Percentiles rank a stretch among this genome's conserved stretches.
Evolutionary conservation across 164 flowering plant genomes (phyloP).

Genomic region (Protea cynaroides): DNA sequence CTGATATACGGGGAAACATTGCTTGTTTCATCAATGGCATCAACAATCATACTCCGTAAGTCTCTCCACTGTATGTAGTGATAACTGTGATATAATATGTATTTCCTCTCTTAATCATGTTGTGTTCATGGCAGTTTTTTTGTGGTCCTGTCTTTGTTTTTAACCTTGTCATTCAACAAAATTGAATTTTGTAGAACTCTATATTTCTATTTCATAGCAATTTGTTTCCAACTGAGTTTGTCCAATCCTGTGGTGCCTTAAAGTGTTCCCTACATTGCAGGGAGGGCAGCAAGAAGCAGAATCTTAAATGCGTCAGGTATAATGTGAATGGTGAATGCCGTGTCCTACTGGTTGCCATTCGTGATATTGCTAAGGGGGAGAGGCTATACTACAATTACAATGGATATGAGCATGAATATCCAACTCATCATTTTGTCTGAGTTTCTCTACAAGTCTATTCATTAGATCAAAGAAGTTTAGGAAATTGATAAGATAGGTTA

Average conservation of each 20-base stretch:
- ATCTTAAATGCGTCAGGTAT: slow-evolving; percentile 68
- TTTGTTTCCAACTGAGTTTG: slow-evolving; percentile 2
- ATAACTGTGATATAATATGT: not conserved
- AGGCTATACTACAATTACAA: slow-evolving; percentile 75
- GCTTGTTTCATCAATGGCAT: slow-evolving; percentile 76
- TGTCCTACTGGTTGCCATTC: slow-evolving; percentile 63
- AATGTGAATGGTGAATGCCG: slow-evolving; percentile 59
- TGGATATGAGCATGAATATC: slow-evolving; percentile 73
- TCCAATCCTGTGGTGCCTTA: slow-evolving; percentile 7
- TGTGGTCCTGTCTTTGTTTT: too few species aligned
- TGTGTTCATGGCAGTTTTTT: not conserved
- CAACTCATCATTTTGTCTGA: slow-evolving; percentile 64
- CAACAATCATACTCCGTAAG: slow-evolving; percentile 70
- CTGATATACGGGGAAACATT: slow-evolving; percentile 69
- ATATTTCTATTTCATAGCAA: not conserved
- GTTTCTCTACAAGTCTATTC: not conserved
- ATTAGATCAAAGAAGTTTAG: not conserved
- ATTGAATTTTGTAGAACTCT: not conserved
- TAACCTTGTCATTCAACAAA: not conserved
- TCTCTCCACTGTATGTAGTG: slow-evolving; percentile 4
- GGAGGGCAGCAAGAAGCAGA: slow-evolving; percentile 70
- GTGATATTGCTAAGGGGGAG: slow-evolving; percentile 67
- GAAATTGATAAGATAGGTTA: not conserved
- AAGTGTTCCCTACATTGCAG: slow-evolving; percentile 37
- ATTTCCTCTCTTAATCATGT: not conserved